Percentiles rank a stretch among this genome's conserved stretches.
phyloP scores from a whole-genome alignment of 768 basidiomycete genomes.

The Phallus indusiatus region DNA sequence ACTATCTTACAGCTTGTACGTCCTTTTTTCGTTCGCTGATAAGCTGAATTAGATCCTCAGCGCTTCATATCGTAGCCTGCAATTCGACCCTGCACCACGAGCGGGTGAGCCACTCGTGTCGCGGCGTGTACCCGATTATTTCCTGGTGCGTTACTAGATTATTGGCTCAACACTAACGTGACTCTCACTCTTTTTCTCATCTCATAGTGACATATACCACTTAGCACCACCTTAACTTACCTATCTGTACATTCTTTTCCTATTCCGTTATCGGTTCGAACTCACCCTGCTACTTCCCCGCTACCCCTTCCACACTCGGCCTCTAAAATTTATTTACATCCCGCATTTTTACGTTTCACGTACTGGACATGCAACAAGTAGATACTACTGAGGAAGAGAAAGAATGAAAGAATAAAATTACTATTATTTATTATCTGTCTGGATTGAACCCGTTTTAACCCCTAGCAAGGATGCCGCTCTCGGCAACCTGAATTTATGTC shows the following conservation, averaged over 20 bases:
- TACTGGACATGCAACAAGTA: slow-evolving; percentile 8
- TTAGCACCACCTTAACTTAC: slow-evolving; percentile 1
- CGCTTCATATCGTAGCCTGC: slow-evolving; percentile 52
- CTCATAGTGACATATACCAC: slow-evolving; percentile 6
- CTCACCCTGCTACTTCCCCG: neutral
- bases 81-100: slow-evolving; percentile 98
- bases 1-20: slow-evolving; percentile 86
- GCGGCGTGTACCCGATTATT: slow-evolving; percentile 89
- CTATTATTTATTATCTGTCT: neutral
- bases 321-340: slow-evolving; percentile 6
- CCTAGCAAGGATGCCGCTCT: too few relatives aligned
- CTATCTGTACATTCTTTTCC: slow-evolving; percentile 6
- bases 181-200: neutral
- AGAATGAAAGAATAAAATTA: neutral
- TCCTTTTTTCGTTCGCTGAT: slow-evolving; percentile 16
- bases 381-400: neutral
- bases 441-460: neutral
- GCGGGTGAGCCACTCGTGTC: slow-evolving; percentile 98
- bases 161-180: neutral
- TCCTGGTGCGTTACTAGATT: slow-evolving; percentile 51
- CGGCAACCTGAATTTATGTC: too few relatives aligned
- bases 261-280: neutral
- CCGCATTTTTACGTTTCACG: neutral
- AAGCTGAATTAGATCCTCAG: neutral
- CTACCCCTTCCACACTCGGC: slow-evolving; percentile 1